Percentiles rank a stretch among this genome's conserved stretches.
These are phyloP conservation scores for Chenopodium suecicum DNA, from an alignment of 148 eudicot species.

Conservation along the genomic window DNA sequence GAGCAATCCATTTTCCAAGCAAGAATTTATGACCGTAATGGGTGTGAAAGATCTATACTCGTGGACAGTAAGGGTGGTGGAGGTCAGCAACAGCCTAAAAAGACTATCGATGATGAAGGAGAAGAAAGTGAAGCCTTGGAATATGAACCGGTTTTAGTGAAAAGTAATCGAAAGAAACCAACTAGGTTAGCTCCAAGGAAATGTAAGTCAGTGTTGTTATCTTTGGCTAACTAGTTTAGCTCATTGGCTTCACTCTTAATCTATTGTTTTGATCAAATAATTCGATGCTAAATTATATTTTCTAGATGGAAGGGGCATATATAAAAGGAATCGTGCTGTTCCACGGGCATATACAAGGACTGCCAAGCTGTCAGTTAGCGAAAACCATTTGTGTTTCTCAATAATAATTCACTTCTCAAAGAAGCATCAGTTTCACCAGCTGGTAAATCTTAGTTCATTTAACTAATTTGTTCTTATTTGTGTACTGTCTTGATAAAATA, in stretches of 20 bases:
- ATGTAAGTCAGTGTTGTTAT: slow-evolving; percentile 20
- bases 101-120: slow-evolving; percentile 6
- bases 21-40: slow-evolving; percentile 28
- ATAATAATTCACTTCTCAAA: slow-evolving; percentile 17
- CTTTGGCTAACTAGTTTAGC: background rate
- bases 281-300: background rate
- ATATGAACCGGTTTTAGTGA: background rate
- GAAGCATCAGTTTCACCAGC: slow-evolving; percentile 20
- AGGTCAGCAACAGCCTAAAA: slow-evolving; percentile 14
- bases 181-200: slow-evolving; percentile 14
- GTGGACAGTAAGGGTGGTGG: background rate
- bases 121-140: slow-evolving; percentile 17
- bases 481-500: no score
- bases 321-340: slow-evolving; percentile 12
- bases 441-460: slow-evolving; percentile 8
- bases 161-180: background rate
- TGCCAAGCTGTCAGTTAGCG: background rate
- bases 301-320: slow-evolving; percentile 18
- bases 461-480: background rate
- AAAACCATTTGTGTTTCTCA: slow-evolving; percentile 17
- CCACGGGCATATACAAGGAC: background rate
- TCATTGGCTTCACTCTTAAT: background rate
- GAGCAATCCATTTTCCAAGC: slow-evolving; percentile 30
- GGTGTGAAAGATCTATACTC: slow-evolving; percentile 20
- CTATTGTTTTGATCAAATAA: background rate